Percentiles rank a stretch among this genome's conserved stretches.
phyloP scores from a whole-genome alignment of 768 basidiomycete species.

The Rossbeevera mucosa region DNA sequence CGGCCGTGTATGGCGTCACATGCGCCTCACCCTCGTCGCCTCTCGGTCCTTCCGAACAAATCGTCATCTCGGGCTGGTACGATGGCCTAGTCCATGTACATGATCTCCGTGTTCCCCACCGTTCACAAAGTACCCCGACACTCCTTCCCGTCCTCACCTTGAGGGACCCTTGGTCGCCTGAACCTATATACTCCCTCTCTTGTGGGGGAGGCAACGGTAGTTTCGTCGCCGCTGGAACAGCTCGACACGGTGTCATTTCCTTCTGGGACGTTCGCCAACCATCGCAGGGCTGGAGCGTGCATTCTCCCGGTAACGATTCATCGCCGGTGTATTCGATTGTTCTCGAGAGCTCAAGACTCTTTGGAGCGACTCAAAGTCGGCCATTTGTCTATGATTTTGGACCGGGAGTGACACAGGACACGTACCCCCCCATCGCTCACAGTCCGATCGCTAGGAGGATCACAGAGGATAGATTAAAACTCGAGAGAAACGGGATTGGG shows the following conservation, averaged over 20 bases:
- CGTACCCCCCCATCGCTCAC: slow-evolving; percentile 43
- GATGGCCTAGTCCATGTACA: slow-evolving; percentile 71
- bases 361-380: slow-evolving; percentile 71
- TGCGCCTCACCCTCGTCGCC: slow-evolving; percentile 56
- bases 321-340: slow-evolving; percentile 75
- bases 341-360: slow-evolving; percentile 74
- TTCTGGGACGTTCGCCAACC: slow-evolving; percentile 78
- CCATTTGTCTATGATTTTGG: slow-evolving; percentile 82
- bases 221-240: slow-evolving; percentile 71
- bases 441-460: slow-evolving; percentile 25
- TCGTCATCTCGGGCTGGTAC: slow-evolving; percentile 78
- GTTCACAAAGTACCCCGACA: slow-evolving; percentile 17
- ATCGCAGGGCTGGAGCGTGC: slow-evolving; percentile 65
- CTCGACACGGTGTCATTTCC: slow-evolving; percentile 70
- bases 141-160: slow-evolving; percentile 59
- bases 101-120: slow-evolving; percentile 56
- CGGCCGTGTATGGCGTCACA: slow-evolving; percentile 73
- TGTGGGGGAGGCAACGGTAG: slow-evolving; percentile 65
- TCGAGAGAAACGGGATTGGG: slow-evolving; percentile 38
- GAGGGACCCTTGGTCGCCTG: slow-evolving; percentile 62
- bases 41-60: slow-evolving; percentile 66
- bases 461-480: slow-evolving; percentile 22
- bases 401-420: slow-evolving; percentile 49
- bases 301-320: slow-evolving; percentile 73
- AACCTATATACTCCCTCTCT: slow-evolving; percentile 72